These are phyloP conservation scores for Gossypium bickii DNA, from an alignment of 345 rosid species.

Conservation along the genomic window DNA sequence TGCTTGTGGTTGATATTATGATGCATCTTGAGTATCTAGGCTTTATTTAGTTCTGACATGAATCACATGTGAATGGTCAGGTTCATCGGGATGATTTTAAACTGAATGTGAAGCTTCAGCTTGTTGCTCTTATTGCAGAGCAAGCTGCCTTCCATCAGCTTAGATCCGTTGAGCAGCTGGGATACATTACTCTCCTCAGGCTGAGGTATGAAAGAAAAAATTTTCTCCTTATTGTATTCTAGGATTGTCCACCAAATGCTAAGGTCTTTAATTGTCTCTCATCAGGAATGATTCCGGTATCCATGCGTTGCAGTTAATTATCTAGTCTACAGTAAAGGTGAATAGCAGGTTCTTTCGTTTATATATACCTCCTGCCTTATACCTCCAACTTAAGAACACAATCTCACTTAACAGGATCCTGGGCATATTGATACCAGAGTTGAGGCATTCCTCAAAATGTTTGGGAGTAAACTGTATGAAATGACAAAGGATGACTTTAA, in stretches of 20 bases:
- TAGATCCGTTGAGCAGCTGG: conserved; percentile 93
- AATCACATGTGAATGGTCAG: conserved; percentile 30
- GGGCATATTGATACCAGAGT: conserved; percentile 77
- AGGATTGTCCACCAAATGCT: background rate
- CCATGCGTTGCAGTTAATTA: conserved; percentile 68
- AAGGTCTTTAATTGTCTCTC: conserved; percentile 8
- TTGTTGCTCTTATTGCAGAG: conserved; percentile 71
- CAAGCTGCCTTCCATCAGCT: conserved; percentile 96
- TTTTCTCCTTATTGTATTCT: background rate
- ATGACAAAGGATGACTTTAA: conserved; percentile 76
- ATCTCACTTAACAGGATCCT: conserved; percentile 52
- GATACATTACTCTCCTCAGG: conserved; percentile 70
- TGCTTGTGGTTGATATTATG: conserved; percentile 16
- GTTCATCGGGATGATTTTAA: conserved; percentile 76
- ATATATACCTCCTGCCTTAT: background rate
- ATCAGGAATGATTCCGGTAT: conserved; percentile 72
- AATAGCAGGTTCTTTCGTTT: conserved; percentile 2
- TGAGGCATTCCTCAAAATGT: conserved; percentile 63
- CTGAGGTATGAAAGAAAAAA: conserved; percentile 45
- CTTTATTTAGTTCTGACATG: conserved; percentile 6
- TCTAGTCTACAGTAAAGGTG: conserved; percentile 85
- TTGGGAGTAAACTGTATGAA: conserved; percentile 59
- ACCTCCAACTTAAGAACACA: background rate
- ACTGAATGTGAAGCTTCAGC: conserved; percentile 79
- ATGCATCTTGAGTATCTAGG: background rate